phyloP scores from a whole-genome alignment of 2,329 filamentous ascomycete species.

The Epichloe typhina region DNA sequence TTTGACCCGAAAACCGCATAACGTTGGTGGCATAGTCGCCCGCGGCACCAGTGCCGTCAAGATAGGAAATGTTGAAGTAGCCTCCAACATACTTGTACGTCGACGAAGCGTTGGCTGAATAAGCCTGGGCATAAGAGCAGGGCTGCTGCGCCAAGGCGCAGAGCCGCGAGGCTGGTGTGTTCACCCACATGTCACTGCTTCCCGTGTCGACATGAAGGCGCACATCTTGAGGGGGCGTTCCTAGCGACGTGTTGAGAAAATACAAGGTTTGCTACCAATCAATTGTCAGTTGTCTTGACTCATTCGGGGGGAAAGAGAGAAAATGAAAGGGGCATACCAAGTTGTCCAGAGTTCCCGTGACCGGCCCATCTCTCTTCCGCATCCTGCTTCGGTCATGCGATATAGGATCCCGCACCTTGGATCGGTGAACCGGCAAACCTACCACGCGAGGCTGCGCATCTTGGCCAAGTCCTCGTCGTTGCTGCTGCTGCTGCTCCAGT shows the following conservation, averaged over 20 bases:
- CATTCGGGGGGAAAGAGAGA: background rate
- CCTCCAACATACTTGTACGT: conserved; percentile 62
- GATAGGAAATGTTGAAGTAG: conserved; percentile 79
- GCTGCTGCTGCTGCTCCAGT: background rate
- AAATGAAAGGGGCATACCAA: conserved; percentile 26
- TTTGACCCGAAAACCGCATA: conserved; percentile 43
- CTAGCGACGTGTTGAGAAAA: conserved; percentile 48
- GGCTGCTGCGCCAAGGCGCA: conserved; percentile 37
- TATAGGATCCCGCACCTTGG: conserved; percentile 25
- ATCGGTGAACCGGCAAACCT: conserved; percentile 28
- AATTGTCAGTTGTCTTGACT: background rate
- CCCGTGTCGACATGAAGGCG: conserved; percentile 54
- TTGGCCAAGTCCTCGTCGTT: conserved; percentile 11
- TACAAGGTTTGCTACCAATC: conserved; percentile 42
- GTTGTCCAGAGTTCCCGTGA: conserved; percentile 39
- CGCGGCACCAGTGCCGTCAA: conserved; percentile 62
- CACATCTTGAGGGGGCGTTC: conserved; percentile 45
- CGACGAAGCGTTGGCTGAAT: conserved; percentile 56
- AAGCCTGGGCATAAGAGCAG: conserved; percentile 53
- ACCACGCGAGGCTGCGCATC: conserved; percentile 30
- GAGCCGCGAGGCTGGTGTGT: conserved; percentile 46
- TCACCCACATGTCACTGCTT: conserved; percentile 59
- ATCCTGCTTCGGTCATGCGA: conserved; percentile 24
- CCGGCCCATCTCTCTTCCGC: conserved; percentile 27
- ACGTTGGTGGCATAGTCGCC: conserved; percentile 75